Evolutionary conservation across 305 asterid species (phyloP).

Genomic region (Fraxinus albicans): DNA sequence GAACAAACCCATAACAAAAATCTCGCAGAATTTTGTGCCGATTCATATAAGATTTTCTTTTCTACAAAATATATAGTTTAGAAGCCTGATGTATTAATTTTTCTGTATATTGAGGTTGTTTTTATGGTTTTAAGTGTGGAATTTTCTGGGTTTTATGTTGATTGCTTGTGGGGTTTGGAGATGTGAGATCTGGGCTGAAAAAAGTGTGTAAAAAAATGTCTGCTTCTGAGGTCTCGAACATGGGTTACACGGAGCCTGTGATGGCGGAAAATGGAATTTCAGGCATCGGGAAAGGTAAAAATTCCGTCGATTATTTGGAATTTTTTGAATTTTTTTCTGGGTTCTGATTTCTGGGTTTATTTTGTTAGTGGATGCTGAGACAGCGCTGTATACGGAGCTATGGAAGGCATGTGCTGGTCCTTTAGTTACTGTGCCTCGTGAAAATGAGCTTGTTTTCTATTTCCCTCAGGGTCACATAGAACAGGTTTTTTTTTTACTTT

Average conservation of each 20-base stretch:
- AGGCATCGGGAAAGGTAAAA: slow-evolving; percentile 47
- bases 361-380: slow-evolving; percentile 62
- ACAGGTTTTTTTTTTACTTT: slow-evolving; percentile 50
- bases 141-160: slow-evolving; percentile 1
- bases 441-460: slow-evolving; percentile 76
- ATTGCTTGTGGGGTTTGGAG: slow-evolving; percentile 21
- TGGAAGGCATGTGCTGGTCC: slow-evolving; percentile 99
- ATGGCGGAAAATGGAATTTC: slow-evolving; percentile 34
- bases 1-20: slow-evolving; percentile 13
- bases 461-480: slow-evolving; percentile 98
- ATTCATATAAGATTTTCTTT: neutral
- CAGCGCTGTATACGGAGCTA: slow-evolving; percentile 77
- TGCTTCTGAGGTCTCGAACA: slow-evolving; percentile 55
- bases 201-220: slow-evolving; percentile 43
- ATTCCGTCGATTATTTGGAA: neutral
- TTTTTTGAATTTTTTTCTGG: neutral
- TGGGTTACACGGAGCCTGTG: slow-evolving; percentile 33
- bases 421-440: slow-evolving; percentile 80
- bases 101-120: neutral
- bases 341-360: neutral
- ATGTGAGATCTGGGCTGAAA: slow-evolving; percentile 63
- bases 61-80: neutral
- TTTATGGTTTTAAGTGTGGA: neutral
- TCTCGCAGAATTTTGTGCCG: neutral
- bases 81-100: neutral